Evolutionary conservation across 163 green algal species (phyloP).

Genomic region (Volvox carteri): DNA sequence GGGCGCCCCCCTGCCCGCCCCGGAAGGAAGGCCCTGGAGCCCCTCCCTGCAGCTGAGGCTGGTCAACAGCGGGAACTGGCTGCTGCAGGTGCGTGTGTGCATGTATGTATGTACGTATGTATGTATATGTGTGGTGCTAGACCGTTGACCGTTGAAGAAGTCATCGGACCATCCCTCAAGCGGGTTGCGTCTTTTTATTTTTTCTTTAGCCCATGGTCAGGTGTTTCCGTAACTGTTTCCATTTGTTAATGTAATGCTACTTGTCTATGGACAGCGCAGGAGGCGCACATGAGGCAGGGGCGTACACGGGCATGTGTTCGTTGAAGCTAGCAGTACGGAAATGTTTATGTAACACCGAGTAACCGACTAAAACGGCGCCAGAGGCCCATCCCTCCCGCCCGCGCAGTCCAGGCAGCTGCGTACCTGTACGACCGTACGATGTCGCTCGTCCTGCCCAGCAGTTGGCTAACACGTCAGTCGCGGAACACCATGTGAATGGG

Average conservation of each 20-base stretch:
- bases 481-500: constrained; percentile 42
- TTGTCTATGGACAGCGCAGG: no score
- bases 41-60: constrained; percentile 46
- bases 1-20: constrained; percentile 69
- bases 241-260: no score
- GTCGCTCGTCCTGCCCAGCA: constrained; percentile 2
- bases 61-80: constrained; percentile 58
- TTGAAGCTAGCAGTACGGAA: no score
- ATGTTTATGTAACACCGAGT: no score
- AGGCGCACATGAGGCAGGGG: no score
- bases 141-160: no score
- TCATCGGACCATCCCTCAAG: no score
- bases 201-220: no score
- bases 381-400: neutral
- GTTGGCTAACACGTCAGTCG: constrained; percentile 9
- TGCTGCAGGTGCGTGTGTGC: constrained; percentile 43
- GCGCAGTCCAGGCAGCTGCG: neutral
- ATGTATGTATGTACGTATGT: neutral
- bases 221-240: no score
- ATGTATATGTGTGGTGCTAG: neutral
- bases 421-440: constrained; percentile 24
- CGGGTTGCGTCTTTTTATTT: no score
- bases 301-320: neutral
- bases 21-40: constrained; percentile 67
- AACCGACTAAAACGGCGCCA: no score